A percentile compares a stretch with the other conserved stretches of the same genome.
phyloP scores from a whole-genome alignment of 225 moss, liverwort and hornwort genomes.

The Bryoerythrophyllum caledonicum region DNA sequence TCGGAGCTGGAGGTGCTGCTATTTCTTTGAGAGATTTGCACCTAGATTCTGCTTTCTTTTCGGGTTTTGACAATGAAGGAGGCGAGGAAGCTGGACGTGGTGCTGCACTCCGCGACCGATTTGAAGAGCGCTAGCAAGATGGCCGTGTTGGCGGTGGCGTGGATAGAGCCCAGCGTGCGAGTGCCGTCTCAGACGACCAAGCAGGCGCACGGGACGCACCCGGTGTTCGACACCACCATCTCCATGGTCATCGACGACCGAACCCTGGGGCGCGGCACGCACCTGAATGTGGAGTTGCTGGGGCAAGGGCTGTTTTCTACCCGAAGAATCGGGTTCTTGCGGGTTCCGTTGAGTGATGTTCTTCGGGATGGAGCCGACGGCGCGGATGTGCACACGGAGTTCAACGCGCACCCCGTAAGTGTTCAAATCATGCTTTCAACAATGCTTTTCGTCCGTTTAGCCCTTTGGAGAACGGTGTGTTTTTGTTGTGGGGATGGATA shows the following conservation, averaged over 20 bases:
- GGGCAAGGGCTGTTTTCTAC: slow-evolving; percentile 44
- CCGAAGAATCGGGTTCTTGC: slow-evolving; percentile 36
- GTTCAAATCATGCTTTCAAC: background rate
- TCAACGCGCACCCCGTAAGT: slow-evolving; percentile 37
- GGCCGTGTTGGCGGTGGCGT: slow-evolving; percentile 43
- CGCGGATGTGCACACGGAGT: slow-evolving; percentile 4
- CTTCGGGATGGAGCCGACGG: slow-evolving; percentile 23
- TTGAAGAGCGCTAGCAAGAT: slow-evolving; percentile 37
- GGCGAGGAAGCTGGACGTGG: slow-evolving; percentile 37
- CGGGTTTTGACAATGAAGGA: slow-evolving; percentile 24
- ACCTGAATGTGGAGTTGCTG: slow-evolving; percentile 45
- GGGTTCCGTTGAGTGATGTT: slow-evolving; percentile 32
- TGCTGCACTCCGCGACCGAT: slow-evolving; percentile 36
- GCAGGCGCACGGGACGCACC: slow-evolving; percentile 28
- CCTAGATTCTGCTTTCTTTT: background rate
- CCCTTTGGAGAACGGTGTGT: no score
- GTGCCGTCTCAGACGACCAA: slow-evolving; percentile 37
- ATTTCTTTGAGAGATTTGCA: no score
- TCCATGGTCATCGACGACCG: slow-evolving; percentile 31
- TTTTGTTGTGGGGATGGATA: no score
- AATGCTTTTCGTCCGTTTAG: no score
- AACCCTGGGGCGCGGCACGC: slow-evolving; percentile 30
- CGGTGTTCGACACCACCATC: slow-evolving; percentile 37
- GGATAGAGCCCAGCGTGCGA: slow-evolving; percentile 52
- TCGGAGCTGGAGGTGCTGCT: no score